Base-by-base conservation (phyloP, 768 basidiomycete genomes). In the Fibroporia radiculosa region DNA sequence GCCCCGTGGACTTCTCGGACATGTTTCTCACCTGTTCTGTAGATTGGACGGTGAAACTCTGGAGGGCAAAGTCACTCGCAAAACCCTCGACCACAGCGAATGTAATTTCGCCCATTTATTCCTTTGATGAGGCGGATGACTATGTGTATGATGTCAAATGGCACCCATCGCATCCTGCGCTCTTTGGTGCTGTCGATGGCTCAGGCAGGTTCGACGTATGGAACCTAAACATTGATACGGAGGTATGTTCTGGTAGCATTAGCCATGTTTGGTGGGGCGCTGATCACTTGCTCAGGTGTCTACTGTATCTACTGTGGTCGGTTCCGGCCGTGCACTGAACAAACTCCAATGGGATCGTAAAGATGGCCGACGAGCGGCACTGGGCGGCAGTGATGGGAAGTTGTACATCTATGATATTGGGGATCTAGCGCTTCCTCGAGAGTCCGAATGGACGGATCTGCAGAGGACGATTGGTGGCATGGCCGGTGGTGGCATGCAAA, bases 131-230 rank as follows among this genome's bases (percentile, higher is more conserved):
- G 63, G 89, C 93, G 11, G 92, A 93, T 59, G 96, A 99, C 62
- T 97, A 98, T 61, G 95, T 99, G 8, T 98, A 96, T 66, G 96
- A 97, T 67, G 93, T 91, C 36, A 89, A 85, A 62, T 99, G 96
- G 96, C 96, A 99, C 61, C 93, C 95, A 5, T 72, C 79, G 12
- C 93, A 99, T 65, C 96, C 96, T 12, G 92, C 95, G 1, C 50
- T 93, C 37, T 99, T 98, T 61, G 93, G 89, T 18, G 82, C 81
- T 3, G 96, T 90, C 2, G 93, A 98, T 60, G 96, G 96, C 2
- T 85, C 88, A 1, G 96, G 93, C 20, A 87, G 84, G 62, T 97
- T 99, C 62, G 91, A 97, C 57, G 59, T 99, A 29, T 99, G 96
- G 96, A 98, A 99, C 63, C 63, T 99, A 60, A 99, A 98, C 62